Evolutionary conservation across 139 green algal species (phyloP).

Genomic region (Zygnema cylindricum): DNA sequence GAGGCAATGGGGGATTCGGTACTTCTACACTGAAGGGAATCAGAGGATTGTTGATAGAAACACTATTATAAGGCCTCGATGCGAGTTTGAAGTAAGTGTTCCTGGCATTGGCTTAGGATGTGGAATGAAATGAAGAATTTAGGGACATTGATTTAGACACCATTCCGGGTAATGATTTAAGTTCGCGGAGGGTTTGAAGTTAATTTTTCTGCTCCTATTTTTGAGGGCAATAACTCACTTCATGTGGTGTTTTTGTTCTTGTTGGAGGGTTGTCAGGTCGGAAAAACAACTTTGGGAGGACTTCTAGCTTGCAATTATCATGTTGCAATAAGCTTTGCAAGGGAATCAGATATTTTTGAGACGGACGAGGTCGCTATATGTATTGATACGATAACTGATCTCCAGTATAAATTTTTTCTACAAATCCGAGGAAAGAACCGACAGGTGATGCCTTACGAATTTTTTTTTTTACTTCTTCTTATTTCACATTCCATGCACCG

Average conservation of each 20-base stretch:
- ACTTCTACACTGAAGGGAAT: constrained; percentile 7
- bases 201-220: neutral
- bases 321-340: constrained; percentile 5
- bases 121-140: too few relatives aligned
- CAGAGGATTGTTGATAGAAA: constrained; percentile 18
- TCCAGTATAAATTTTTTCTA: neutral
- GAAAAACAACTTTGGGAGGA: constrained; percentile 7
- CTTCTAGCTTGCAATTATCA: constrained; percentile 10
- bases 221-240: neutral
- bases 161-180: too few relatives aligned
- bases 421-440: constrained; percentile 10
- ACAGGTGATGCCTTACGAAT: neutral
- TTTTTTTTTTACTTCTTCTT: too few relatives aligned
- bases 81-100: constrained; percentile 19
- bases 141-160: too few relatives aligned
- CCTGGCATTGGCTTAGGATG: too few relatives aligned
- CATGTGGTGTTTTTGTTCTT: neutral
- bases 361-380: constrained; percentile 20
- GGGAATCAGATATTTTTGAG: constrained; percentile 5
- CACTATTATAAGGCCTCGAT: constrained; percentile 10
- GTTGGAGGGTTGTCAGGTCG: constrained; percentile 2
- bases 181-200: too few relatives aligned
- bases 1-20: constrained; percentile 26
- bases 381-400: constrained; percentile 4
- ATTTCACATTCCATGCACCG: too few relatives aligned